These are phyloP conservation scores for Brasilioporus rufonigricans DNA, from an alignment of 768 basidiomycete genomes.

Conservation along the genomic window DNA sequence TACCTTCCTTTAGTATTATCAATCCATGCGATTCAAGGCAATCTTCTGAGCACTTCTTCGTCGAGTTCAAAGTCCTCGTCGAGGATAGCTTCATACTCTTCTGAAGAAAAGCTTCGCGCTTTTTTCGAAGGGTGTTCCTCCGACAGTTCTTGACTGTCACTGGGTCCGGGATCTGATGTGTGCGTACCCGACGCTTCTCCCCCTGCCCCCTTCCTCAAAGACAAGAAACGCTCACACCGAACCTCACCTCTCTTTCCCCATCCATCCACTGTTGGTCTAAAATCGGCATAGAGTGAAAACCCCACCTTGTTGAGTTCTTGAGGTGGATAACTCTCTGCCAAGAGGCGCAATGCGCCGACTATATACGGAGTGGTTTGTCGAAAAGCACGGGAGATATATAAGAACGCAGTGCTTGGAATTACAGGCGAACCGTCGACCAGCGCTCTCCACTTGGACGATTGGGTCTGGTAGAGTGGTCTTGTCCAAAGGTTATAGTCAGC, in stretches of 20 bases:
- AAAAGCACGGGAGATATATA: slow-evolving; percentile 79
- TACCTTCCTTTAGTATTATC: slow-evolving; percentile 16
- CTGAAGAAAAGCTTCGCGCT: slow-evolving; percentile 37
- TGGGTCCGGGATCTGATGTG: neutral
- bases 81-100: slow-evolving; percentile 52
- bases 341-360: slow-evolving; percentile 71
- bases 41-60: slow-evolving; percentile 36
- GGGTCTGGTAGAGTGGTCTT: slow-evolving; percentile 79
- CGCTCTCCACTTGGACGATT: slow-evolving; percentile 75
- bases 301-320: slow-evolving; percentile 63
- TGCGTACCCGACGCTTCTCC: slow-evolving; percentile 14
- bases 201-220: slow-evolving; percentile 41
- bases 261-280: slow-evolving; percentile 75
- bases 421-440: slow-evolving; percentile 69
- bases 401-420: slow-evolving; percentile 71
- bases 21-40: slow-evolving; percentile 5
- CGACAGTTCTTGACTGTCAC: slow-evolving; percentile 1
- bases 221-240: slow-evolving; percentile 65
- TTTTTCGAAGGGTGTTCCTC: slow-evolving; percentile 42
- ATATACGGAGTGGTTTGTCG: slow-evolving; percentile 76
- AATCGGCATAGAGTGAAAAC: slow-evolving; percentile 81
- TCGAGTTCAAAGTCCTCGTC: slow-evolving; percentile 49
- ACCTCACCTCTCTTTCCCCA: slow-evolving; percentile 87
- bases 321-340: slow-evolving; percentile 58
- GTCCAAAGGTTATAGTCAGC: slow-evolving; percentile 8